Evolutionary conservation across 805 yeast species (phyloP).

Genomic region (Allodekkera sacchari): DNA sequence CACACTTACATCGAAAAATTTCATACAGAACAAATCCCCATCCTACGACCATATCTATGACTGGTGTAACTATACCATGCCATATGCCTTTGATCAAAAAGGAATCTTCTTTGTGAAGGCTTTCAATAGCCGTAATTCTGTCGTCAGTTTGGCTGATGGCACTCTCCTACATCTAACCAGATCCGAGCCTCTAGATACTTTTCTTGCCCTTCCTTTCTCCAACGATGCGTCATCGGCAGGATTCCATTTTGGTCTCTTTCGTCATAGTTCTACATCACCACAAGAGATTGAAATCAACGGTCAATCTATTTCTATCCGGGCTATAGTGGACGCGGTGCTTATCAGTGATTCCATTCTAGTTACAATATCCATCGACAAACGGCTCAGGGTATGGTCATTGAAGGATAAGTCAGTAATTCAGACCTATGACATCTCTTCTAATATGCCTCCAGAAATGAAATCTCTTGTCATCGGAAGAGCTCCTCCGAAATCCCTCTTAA

Average conservation of each 20-base stretch:
- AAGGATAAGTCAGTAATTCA: conserved; percentile 19
- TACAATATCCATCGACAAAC: conserved; percentile 47
- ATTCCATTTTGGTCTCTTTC: conserved; percentile 22
- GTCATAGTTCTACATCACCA: conserved; percentile 4
- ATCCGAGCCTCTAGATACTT: conserved; percentile 10
- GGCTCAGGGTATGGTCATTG: conserved; percentile 55
- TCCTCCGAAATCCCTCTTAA: conserved; percentile 13
- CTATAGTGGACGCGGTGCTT: conserved; percentile 14
- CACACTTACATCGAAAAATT: conserved; percentile 33
- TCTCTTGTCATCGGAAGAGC: conserved; percentile 12
- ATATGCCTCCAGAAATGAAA: conserved; percentile 14
- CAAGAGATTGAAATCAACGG: conserved; percentile 13
- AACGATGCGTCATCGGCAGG: conserved; percentile 39
- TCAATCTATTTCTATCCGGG: conserved; percentile 14
- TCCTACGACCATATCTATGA: conserved; percentile 26
- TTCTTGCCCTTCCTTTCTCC: conserved; percentile 33
- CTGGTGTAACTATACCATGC: conserved; percentile 65
- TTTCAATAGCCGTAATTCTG: conserved; percentile 33
- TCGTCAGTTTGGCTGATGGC: conserved; percentile 70
- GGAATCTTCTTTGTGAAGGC: conserved; percentile 45
- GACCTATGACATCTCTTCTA: conserved; percentile 16
- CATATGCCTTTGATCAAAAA: conserved; percentile 54
- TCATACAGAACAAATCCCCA: conserved; percentile 17
- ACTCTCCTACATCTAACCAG: conserved; percentile 53
- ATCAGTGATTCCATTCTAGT: conserved; percentile 9